Base-by-base conservation (phyloP, 2,329 filamentous ascomycete genomes). In the Phaeosphaeria sp. region DNA sequence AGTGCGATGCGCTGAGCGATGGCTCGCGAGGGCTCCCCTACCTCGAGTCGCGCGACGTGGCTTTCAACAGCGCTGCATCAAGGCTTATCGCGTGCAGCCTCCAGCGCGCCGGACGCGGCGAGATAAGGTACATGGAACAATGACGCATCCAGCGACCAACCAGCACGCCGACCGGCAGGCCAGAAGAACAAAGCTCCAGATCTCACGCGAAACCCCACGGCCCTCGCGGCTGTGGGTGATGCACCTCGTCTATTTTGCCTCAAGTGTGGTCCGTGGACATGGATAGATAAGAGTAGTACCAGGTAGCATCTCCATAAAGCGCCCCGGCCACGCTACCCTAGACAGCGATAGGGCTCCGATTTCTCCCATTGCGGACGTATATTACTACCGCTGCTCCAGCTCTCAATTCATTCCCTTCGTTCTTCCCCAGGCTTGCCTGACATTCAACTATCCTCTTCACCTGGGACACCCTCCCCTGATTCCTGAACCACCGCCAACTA, bases 251-350 rank as follows among this genome's bases (percentile, higher is more conserved):
- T 74, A 72, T 72, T 74, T 73, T 71, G 68, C 73, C 69, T 68
- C 64, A 63, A 69, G 62, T 52, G 62, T 56, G 67, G 63, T 67
- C 71, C 65, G 66, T 71, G 65, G 67, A 74, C 73, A 66, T 70
- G 72, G 71, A 69, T 64, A 73, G 73, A 76, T 75, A 76, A 75
- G 73, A 66, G 63, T 69, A 68, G 63, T 66, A 76, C 46, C 72
- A 71, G 56, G 54, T 67, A 68, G 61, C 68, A 17, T 68, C 63
- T 62, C 60, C 72, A 73, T 75, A 74, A 75, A 72, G 67, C 58
- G n/a, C 63, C 66, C 72, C 68, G 68, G 65, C 62, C 36, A 55
- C 63, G 59, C 68, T 71, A 63, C 68, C 59, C 63, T 55, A 64
- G 64, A 63, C 59, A 68, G 67, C 71, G 62, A 60, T 64, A 74